Conservation (phyloP, 2,329 filamentous ascomycete species). For the Microcera coccophila region DNA sequence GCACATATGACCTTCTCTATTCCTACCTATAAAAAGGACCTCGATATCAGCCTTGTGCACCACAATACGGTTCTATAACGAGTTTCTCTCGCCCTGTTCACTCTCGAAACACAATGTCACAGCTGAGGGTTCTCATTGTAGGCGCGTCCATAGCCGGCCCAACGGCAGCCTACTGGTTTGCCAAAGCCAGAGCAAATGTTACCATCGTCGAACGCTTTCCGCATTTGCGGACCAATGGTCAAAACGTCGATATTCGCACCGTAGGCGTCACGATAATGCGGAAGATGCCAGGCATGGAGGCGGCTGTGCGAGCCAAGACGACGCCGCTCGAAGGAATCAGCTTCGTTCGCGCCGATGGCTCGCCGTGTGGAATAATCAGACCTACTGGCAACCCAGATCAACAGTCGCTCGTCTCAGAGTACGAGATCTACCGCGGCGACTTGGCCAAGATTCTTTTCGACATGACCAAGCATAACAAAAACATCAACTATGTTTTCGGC, state of each 20-base stretch:
- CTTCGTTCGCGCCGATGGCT: conserved; percentile 37
- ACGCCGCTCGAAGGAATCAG: conserved; percentile 40
- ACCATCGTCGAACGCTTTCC: conserved; percentile 40
- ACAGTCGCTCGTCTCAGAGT: conserved; percentile 45
- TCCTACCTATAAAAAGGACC: neutral
- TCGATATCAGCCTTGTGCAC: neutral
- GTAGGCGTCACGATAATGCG: conserved; percentile 36
- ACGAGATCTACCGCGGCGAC: conserved; percentile 51
- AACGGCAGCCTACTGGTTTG: conserved; percentile 29
- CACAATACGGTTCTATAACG: neutral
- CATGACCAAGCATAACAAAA: conserved; percentile 23
- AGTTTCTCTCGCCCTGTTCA: neutral
- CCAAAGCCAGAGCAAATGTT: conserved; percentile 28
- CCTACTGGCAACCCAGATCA: conserved; percentile 36
- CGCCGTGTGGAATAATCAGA: conserved; percentile 33
- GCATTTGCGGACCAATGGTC: conserved; percentile 32
- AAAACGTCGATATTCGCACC: conserved; percentile 37
- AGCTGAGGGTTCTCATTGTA: conserved; percentile 26
- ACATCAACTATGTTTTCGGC: conserved; percentile 33
- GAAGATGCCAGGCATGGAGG: conserved; percentile 38
- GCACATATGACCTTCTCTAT: neutral
- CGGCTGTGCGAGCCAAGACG: conserved; percentile 27
- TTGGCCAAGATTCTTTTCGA: conserved; percentile 42
- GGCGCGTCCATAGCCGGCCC: conserved; percentile 33
- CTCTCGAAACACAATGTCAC: conserved; percentile 10